Evolutionary conservation across 176 grass and related monocot species (phyloP).

Genomic region (Aegilops longissima): DNA sequence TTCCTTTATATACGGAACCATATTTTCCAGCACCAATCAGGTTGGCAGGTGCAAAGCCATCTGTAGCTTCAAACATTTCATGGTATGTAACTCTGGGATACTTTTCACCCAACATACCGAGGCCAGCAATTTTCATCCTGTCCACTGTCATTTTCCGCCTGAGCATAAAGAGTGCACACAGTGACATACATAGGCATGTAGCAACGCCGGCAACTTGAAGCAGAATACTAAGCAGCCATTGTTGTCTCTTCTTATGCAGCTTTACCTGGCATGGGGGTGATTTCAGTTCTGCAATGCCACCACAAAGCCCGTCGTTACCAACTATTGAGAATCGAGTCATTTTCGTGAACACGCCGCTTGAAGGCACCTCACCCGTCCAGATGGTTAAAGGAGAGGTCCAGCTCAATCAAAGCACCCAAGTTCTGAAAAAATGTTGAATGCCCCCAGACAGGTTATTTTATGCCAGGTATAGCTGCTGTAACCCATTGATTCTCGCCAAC

Average conservation of each 20-base stretch:
- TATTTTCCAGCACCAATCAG: slow-evolving; percentile 47
- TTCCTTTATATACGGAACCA: slow-evolving; percentile 50
- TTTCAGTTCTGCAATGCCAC: slow-evolving; percentile 26
- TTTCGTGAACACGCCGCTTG: slow-evolving; percentile 9
- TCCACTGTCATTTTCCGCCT: background rate
- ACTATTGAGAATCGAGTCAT: background rate
- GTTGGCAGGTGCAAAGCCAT: slow-evolving; percentile 41
- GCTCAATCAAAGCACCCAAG: background rate
- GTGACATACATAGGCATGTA: slow-evolving; percentile 23
- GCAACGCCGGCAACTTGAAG: background rate
- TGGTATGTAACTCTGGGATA: slow-evolving; percentile 45
- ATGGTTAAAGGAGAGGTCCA: slow-evolving; percentile 40
- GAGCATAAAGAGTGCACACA: background rate
- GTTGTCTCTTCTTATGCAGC: background rate
- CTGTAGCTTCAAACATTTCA: slow-evolving; percentile 45
- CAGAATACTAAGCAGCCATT: slow-evolving; percentile 24
- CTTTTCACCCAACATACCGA: background rate
- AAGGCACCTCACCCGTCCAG: slow-evolving; percentile 9
- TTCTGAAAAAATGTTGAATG: slow-evolving; percentile 18
- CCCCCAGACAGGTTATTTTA: slow-evolving; percentile 20
- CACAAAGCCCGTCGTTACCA: slow-evolving; percentile 35
- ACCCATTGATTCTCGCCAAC: background rate
- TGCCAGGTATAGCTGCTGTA: slow-evolving; percentile 31
- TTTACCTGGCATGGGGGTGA: slow-evolving; percentile 20
- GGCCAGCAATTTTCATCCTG: background rate